A percentile compares a stretch with the other conserved stretches of the same genome.
These are phyloP conservation scores for Thalassiosira oceanica DNA, from an alignment of 352 stramenopile species.

Conservation along the genomic window DNA sequence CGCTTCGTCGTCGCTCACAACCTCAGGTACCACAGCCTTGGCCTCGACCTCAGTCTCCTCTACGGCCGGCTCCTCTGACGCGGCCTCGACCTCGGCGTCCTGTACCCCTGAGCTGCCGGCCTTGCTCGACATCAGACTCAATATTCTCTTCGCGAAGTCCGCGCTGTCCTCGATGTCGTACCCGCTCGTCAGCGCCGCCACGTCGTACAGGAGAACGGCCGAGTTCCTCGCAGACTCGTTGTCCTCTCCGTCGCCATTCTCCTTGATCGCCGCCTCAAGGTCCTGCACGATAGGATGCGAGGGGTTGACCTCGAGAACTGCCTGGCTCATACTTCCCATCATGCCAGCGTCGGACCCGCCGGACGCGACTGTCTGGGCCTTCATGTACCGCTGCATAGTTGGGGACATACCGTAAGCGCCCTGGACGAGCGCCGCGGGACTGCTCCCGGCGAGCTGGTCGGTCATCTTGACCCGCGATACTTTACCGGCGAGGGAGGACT, in stretches of 20 bases:
- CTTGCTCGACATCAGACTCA: slow-evolving; percentile 90
- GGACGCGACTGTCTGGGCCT: slow-evolving; percentile 94
- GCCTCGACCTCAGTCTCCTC: slow-evolving; percentile 49
- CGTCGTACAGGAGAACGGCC: slow-evolving; percentile 96
- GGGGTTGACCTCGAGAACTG: slow-evolving; percentile 98
- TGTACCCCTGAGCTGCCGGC: slow-evolving; percentile 88
- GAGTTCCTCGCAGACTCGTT: slow-evolving; percentile 83
- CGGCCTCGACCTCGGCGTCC: slow-evolving; percentile 85
- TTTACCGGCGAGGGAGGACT: slow-evolving; percentile 93
- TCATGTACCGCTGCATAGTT: slow-evolving; percentile 99
- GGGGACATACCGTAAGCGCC: slow-evolving; percentile 96
- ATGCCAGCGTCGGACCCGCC: slow-evolving; percentile 58
- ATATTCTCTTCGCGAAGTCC: slow-evolving; percentile 90
- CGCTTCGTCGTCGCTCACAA: no score
- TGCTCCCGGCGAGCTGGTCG: slow-evolving; percentile 89
- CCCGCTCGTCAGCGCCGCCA: slow-evolving; percentile 94
- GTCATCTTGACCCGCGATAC: slow-evolving; percentile 94
- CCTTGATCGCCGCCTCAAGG: slow-evolving; percentile 84
- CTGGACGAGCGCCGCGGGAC: slow-evolving; percentile 94
- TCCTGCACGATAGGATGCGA: slow-evolving; percentile 97
- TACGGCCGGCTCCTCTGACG: slow-evolving; percentile 75
- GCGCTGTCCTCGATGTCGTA: slow-evolving; percentile 93
- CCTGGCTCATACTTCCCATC: slow-evolving; percentile 80
- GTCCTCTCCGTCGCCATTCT: slow-evolving; percentile 64
- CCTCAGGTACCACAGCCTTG: no score